phyloP scores from a whole-genome alignment of 2,329 filamentous ascomycete species.

The Cercospora beticola region DNA sequence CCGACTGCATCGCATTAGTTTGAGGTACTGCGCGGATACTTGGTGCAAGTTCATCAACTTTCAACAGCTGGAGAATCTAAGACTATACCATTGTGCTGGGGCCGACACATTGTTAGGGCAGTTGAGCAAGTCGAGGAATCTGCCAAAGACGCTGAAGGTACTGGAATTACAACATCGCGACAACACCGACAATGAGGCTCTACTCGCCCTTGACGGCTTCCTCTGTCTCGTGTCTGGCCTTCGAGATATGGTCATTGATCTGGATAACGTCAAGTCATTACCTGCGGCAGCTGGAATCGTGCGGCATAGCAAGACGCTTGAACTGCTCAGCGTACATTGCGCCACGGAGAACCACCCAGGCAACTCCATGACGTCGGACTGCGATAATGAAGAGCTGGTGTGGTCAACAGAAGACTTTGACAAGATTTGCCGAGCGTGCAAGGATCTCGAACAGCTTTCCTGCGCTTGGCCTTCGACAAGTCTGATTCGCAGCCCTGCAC shows the following conservation, averaged over 20 bases:
- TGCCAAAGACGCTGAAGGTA: slow-evolving; percentile 47
- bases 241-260: slow-evolving; percentile 46
- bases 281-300: slow-evolving; percentile 46
- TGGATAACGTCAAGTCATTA: slow-evolving; percentile 43
- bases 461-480: slow-evolving; percentile 50
- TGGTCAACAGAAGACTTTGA: slow-evolving; percentile 47
- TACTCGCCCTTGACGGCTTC: slow-evolving; percentile 50
- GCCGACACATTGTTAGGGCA: slow-evolving; percentile 50
- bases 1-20: slow-evolving; percentile 46
- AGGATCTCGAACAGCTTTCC: slow-evolving; percentile 46
- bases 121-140: slow-evolving; percentile 46
- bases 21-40: slow-evolving; percentile 50
- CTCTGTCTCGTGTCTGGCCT: slow-evolving; percentile 49
- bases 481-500: slow-evolving; percentile 43
- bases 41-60: slow-evolving; percentile 52
- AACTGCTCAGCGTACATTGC: slow-evolving; percentile 47
- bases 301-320: slow-evolving; percentile 49
- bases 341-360: slow-evolving; percentile 24
- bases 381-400: slow-evolving; percentile 46
- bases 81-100: slow-evolving; percentile 47
- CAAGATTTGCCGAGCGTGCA: slow-evolving; percentile 48
- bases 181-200: slow-evolving; percentile 48
- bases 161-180: slow-evolving; percentile 51
- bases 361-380: slow-evolving; percentile 14
- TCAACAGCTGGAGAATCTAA: slow-evolving; percentile 43